These are phyloP conservation scores for Ehretia macrophylla DNA, from an alignment of 257 asterid genomes.

Conservation along the genomic window DNA sequence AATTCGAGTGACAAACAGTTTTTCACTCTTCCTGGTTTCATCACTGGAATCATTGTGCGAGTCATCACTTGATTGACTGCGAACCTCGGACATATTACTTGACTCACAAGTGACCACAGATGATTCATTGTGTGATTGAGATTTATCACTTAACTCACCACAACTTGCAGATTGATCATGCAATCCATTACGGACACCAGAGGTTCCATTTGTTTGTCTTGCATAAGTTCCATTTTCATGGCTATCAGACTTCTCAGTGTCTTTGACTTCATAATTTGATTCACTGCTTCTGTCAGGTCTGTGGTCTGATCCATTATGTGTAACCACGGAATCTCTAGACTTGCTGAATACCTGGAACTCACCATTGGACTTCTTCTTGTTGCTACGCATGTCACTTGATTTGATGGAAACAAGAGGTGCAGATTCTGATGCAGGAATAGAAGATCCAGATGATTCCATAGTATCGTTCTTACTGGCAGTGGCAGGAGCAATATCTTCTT, in stretches of 20 bases:
- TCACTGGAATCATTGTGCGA: conserved; percentile 47
- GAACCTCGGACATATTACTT: conserved; percentile 43
- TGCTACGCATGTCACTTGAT: conserved; percentile 31
- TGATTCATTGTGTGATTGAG: conserved; percentile 11
- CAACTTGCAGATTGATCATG: conserved; percentile 28
- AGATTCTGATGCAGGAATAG: conserved; percentile 33
- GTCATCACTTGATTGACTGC: conserved; percentile 49
- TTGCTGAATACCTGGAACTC: conserved; percentile 27
- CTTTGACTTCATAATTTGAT: conserved; percentile 13
- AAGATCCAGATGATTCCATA: conserved; percentile 38
- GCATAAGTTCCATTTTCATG: conserved; percentile 43
- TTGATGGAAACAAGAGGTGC: conserved; percentile 34
- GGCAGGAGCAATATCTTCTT: conserved; percentile 34
- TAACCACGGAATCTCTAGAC: conserved; percentile 34
- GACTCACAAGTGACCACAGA: conserved; percentile 36
- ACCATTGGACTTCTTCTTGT: conserved; percentile 43
- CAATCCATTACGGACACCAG: conserved; percentile 33
- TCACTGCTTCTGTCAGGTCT: conserved; percentile 23
- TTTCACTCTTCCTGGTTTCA: conserved; percentile 53
- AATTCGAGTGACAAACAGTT: conserved; percentile 64
- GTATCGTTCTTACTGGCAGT: conserved; percentile 22
- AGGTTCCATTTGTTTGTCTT: conserved; percentile 41
- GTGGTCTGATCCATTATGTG: conserved; percentile 30
- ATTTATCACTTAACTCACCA: conserved; percentile 21
- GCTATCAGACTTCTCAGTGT: conserved; percentile 19